These are phyloP conservation scores for Phylloporus gajari DNA, from an alignment of 1,284 basidiomycete genomes.

Conservation along the genomic window DNA sequence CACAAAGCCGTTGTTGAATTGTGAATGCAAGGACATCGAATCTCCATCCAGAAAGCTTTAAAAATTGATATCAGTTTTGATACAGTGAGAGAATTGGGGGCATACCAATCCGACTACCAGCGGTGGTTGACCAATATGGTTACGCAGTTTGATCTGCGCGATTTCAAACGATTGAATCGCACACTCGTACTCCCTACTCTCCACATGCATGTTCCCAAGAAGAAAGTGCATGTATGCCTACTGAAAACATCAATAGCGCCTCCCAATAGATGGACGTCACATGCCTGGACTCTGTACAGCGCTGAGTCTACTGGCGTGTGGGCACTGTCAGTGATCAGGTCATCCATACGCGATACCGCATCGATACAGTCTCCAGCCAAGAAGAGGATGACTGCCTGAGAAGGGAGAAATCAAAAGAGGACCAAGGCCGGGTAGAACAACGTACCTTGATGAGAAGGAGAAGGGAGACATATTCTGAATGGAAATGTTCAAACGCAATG, in stretches of 20 bases:
- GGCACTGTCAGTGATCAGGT: not conserved
- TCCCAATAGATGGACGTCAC: not conserved
- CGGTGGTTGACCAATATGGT: not conserved
- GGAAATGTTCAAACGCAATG: not conserved
- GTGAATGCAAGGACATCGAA: too few species aligned
- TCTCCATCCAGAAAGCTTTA: too few species aligned
- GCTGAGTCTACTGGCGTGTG: not conserved
- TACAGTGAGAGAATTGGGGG: not conserved
- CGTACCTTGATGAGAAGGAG: not conserved
- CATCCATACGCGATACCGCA: not conserved
- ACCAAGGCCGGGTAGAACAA: not conserved
- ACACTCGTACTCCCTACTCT: not conserved
- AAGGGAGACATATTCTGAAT: not conserved
- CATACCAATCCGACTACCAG: not conserved
- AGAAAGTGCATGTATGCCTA: not conserved
- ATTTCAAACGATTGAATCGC: not conserved
- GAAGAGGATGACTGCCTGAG: not conserved
- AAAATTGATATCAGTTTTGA: not conserved
- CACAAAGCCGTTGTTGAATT: too few species aligned
- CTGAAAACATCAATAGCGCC: not conserved
- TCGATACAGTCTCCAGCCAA: not conserved
- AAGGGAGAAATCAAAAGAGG: not conserved
- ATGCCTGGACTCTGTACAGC: not conserved
- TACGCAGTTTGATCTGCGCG: not conserved
- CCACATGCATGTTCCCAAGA: not conserved